phyloP scores from a whole-genome alignment of 208 protist species.

The Borovskyia barvae region DNA sequence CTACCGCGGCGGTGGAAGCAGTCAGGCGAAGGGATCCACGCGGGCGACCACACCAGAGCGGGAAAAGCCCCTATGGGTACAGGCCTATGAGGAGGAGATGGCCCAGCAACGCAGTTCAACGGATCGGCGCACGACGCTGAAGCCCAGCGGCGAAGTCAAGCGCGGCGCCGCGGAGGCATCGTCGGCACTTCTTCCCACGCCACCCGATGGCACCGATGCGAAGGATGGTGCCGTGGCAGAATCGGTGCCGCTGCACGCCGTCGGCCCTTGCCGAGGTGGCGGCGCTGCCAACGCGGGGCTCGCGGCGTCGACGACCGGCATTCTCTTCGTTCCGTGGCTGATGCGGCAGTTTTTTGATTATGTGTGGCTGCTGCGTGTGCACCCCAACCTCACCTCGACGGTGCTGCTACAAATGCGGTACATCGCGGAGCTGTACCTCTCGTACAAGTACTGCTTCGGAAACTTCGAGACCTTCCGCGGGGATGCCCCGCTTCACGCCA shows the following conservation, averaged over 20 bases:
- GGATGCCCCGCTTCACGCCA: constrained; percentile 54
- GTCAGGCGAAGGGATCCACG: not conserved
- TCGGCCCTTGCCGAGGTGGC: not conserved
- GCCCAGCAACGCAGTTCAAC: not conserved
- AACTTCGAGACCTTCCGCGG: constrained; percentile 50
- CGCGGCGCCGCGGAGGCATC: too few relatives aligned
- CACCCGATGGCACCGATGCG: too few relatives aligned
- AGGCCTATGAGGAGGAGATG: constrained; percentile 37
- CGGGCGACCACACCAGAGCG: constrained; percentile 14
- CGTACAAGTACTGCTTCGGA: constrained; percentile 83
- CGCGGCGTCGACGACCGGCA: constrained; percentile 16
- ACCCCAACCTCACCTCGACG: constrained; percentile 70
- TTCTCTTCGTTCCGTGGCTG: constrained; percentile 70
- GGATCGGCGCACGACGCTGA: constrained; percentile 8
- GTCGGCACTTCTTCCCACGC: too few relatives aligned
- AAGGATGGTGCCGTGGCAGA: not conserved
- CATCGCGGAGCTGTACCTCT: constrained; percentile 70
- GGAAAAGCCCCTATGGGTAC: constrained; percentile 37
- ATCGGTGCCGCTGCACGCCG: not conserved
- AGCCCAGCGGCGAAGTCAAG: not conserved
- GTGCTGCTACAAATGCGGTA: constrained; percentile 79
- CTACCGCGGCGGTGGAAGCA: too few relatives aligned
- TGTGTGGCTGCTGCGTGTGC: constrained; percentile 69
- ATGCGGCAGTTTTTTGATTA: constrained; percentile 82
- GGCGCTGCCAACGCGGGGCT: not conserved